Conservation (phyloP, 176 grass and related monocot species). For the Thalia dealbata region DNA sequence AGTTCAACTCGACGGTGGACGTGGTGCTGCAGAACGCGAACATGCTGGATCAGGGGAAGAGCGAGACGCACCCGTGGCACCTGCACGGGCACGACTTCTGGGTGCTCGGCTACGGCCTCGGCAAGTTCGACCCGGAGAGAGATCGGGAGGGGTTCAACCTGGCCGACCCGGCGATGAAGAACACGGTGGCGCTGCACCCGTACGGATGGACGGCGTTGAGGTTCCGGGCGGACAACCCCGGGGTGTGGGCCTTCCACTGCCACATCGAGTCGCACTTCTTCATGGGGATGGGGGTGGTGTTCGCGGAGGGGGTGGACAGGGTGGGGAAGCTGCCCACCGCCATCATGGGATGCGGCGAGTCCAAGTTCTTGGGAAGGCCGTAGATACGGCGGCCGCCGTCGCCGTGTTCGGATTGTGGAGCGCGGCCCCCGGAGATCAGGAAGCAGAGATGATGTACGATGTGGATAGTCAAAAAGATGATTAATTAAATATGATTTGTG, state of each 20-base stretch:
- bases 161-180: conserved; percentile 47
- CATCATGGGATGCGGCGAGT: conserved; percentile 51
- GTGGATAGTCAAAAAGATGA: no score
- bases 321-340: conserved; percentile 27
- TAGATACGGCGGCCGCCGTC: no score
- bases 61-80: conserved; percentile 89
- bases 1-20: conserved; percentile 51
- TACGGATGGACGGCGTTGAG: conserved; percentile 67
- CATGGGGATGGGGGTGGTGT: conserved; percentile 78
- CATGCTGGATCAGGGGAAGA: conserved; percentile 31
- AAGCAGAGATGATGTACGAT: no score
- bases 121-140: conserved; percentile 42
- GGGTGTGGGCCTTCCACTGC: conserved; percentile 81
- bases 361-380: conserved; percentile 11
- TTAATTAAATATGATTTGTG: no score
- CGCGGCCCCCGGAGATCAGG: no score
- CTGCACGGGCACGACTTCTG: conserved; percentile 83
- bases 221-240: conserved; percentile 63
- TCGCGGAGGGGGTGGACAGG: conserved; percentile 54
- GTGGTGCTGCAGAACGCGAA: conserved; percentile 80
- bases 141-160: conserved; percentile 46
- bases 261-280: conserved; percentile 80
- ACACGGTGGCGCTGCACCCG: conserved; percentile 61
- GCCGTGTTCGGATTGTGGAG: not conserved
- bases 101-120: conserved; percentile 53